These are phyloP conservation scores for Apiotrichum domesticum DNA, from an alignment of 1,284 basidiomycete genomes.

Conservation along the genomic window DNA sequence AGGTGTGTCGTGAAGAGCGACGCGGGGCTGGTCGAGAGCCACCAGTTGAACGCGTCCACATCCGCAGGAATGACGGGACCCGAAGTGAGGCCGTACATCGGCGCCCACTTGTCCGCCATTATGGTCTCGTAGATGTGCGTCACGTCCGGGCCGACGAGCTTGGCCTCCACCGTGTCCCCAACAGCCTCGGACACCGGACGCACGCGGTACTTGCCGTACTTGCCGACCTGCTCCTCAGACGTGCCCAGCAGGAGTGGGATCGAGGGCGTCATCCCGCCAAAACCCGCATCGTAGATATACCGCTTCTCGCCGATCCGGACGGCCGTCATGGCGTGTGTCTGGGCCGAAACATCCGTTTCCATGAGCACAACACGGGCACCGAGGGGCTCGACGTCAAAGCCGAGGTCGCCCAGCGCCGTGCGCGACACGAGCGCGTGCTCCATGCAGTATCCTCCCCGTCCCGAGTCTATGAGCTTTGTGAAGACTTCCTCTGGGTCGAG, in stretches of 20 bases:
- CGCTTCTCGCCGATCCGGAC: constrained; percentile 1
- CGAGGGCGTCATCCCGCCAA: constrained; percentile 6
- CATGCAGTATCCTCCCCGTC: constrained; percentile 16
- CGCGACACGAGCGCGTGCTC: constrained; percentile 9
- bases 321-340: constrained; percentile 6
- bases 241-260: neutral
- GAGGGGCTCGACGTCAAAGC: constrained; percentile 1
- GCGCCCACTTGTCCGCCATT: constrained; percentile 1
- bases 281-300: constrained; percentile 13
- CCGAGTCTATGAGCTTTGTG: constrained; percentile 6
- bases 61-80: constrained; percentile 6
- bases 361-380: constrained; percentile 8
- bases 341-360: neutral
- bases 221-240: neutral
- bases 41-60: constrained; percentile 14
- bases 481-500: neutral
- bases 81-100: constrained; percentile 8
- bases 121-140: neutral
- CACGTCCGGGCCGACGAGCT: constrained; percentile 1
- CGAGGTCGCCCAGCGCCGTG: constrained; percentile 5
- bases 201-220: constrained; percentile 4
- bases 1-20: constrained; percentile 1
- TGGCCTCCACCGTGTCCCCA: neutral
- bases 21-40: constrained; percentile 4
- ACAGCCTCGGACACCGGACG: neutral